Percentiles rank a stretch among this genome's conserved stretches.
Conservation (phyloP, 805 yeast species). For the Novakomyces olei region DNA sequence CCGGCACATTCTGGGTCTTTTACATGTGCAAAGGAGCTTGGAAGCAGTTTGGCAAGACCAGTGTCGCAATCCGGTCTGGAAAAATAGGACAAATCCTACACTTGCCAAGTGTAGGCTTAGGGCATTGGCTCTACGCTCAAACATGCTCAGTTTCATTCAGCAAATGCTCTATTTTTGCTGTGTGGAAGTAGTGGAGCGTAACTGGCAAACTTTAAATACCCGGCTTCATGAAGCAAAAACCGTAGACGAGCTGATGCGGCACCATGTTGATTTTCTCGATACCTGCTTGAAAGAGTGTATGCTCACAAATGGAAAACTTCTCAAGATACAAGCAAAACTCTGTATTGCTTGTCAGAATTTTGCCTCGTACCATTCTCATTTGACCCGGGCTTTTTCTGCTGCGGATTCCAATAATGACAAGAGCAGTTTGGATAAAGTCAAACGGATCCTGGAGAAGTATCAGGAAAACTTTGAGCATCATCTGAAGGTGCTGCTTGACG, state of each 20-base stretch:
- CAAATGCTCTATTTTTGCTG: conserved; percentile 34
- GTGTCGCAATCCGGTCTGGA: conserved; percentile 46
- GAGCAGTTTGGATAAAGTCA: conserved; percentile 13
- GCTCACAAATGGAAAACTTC: conserved; percentile 34
- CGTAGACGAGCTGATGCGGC: conserved; percentile 24
- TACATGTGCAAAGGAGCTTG: conserved; percentile 35
- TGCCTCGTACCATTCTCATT: conserved; percentile 27
- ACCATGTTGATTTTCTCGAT: conserved; percentile 36
- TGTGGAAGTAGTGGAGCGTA: conserved; percentile 35
- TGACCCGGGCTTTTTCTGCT: conserved; percentile 11
- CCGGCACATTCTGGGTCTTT: conserved; percentile 44
- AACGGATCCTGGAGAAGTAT: conserved; percentile 13
- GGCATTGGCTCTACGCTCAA: conserved; percentile 17
- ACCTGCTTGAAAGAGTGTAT: conserved; percentile 43
- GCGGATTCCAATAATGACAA: conserved; percentile 6
- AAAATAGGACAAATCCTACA: conserved; percentile 22
- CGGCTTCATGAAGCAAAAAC: conserved; percentile 15
- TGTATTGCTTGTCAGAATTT: conserved; percentile 19
- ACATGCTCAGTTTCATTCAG: conserved; percentile 35
- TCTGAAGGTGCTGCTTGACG: conserved; percentile 21
- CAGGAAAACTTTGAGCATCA: conserved; percentile 21
- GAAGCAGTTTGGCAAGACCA: conserved; percentile 55
- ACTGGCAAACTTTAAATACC: conserved; percentile 23
- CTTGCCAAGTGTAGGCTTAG: conserved; percentile 9
- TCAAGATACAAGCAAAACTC: conserved; percentile 17